A percentile compares a stretch with the other conserved stretches of the same genome.
Conservation (phyloP, 169 alveolate species). For the Cryptosporidium felis region DNA sequence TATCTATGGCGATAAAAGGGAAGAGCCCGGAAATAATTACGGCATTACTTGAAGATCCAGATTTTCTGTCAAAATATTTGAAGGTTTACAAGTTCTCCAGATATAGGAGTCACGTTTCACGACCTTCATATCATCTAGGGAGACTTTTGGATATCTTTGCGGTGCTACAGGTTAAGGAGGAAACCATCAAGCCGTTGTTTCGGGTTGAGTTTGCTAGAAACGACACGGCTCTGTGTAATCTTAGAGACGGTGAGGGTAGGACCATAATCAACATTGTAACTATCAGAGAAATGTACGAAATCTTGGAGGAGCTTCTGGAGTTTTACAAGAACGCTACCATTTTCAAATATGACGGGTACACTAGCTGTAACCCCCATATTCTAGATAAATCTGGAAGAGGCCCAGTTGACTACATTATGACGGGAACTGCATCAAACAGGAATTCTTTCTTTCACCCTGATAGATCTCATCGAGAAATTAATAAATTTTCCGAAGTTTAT, state of each 20-base stretch:
- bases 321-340: constrained; percentile 54
- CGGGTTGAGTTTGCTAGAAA: constrained; percentile 42
- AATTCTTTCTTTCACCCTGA: not conserved
- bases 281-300: constrained; percentile 44
- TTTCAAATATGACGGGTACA: constrained; percentile 51
- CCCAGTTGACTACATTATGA: constrained; percentile 46
- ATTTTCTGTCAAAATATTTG: constrained; percentile 42
- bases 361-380: constrained; percentile 66
- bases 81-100: constrained; percentile 11
- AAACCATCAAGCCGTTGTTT: not conserved
- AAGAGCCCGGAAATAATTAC: constrained; percentile 43
- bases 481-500: not conserved
- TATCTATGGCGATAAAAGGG: constrained; percentile 32
- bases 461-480: not conserved
- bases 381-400: constrained; percentile 62
- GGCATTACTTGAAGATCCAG: constrained; percentile 25
- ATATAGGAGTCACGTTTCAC: constrained; percentile 11
- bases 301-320: constrained; percentile 50
- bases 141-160: constrained; percentile 41
- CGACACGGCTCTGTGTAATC: constrained; percentile 61
- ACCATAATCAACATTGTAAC: constrained; percentile 40
- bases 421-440: not conserved
- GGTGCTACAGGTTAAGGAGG: constrained; percentile 44
- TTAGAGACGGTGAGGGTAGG: constrained; percentile 49
- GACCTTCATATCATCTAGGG: constrained; percentile 53